Evolutionary conservation across 257 asterid species (phyloP).

Genomic region (Leonotis leonurus): DNA sequence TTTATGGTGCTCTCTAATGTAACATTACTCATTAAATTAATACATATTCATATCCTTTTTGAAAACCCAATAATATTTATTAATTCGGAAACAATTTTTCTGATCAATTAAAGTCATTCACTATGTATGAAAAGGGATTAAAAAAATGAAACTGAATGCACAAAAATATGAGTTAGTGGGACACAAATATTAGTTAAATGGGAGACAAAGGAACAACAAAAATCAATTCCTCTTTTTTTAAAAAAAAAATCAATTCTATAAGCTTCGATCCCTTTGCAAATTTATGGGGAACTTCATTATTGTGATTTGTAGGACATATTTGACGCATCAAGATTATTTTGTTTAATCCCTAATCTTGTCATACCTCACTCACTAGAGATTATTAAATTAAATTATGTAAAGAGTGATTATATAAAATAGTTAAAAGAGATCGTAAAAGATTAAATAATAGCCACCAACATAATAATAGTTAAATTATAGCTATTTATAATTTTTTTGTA

Average conservation of each 20-base stretch:
- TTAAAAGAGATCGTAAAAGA: too few relatives aligned
- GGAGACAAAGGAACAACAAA: conserved; percentile 30
- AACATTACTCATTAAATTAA: background rate
- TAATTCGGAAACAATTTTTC: background rate
- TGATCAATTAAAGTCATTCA: conserved; percentile 13
- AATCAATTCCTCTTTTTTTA: conserved; percentile 8
- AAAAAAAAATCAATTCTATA: background rate
- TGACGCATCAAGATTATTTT: background rate
- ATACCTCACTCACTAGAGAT: background rate
- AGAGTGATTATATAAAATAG: background rate
- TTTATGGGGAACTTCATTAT: conserved; percentile 22
- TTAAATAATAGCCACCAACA: too few relatives aligned
- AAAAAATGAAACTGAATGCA: background rate
- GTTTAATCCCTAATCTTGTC: conserved; percentile 9
- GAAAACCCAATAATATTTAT: conserved; percentile 2
- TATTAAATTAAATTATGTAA: background rate
- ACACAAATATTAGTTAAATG: conserved; percentile 8
- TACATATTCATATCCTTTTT: conserved; percentile 1
- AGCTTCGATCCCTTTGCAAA: conserved; percentile 21
- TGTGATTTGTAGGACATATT: conserved; percentile 12
- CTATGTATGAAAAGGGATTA: conserved; percentile 9
- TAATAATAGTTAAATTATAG: too few relatives aligned
- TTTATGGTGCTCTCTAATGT: conserved; percentile 9
- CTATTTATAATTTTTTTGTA: too few relatives aligned
- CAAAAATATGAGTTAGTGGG: conserved; percentile 24